Evolutionary conservation across 108 stramenopile species (phyloP).

Genomic region (Skeletonema marinoi): DNA sequence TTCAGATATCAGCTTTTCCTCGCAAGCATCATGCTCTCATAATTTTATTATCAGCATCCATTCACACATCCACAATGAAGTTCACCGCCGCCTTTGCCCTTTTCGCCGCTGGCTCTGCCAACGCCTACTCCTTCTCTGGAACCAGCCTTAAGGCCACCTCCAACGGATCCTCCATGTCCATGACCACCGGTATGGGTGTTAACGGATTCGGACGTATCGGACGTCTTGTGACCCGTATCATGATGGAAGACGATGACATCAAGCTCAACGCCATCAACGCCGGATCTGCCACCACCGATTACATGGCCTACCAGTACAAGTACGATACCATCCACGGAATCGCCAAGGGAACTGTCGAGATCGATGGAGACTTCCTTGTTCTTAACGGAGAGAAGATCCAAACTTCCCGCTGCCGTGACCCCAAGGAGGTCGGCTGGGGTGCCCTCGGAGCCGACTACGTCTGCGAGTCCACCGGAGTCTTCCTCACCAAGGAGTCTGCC

Average conservation of each 20-base stretch:
- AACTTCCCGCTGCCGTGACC: slow-evolving; percentile 95
- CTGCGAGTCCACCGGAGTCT: slow-evolving; percentile 99
- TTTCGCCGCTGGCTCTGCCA: slow-evolving; percentile 75
- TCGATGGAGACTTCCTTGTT: slow-evolving; percentile 97
- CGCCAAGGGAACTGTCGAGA: slow-evolving; percentile 95
- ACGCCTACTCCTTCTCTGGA: slow-evolving; percentile 86
- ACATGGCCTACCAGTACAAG: slow-evolving; percentile 99
- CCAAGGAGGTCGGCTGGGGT: slow-evolving; percentile 96
- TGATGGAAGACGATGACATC: slow-evolving; percentile 91
- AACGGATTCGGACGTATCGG: slow-evolving; percentile 99
- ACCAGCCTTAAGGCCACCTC: slow-evolving; percentile 70
- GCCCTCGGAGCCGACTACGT: slow-evolving; percentile 96
- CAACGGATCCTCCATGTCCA: slow-evolving; percentile 81
- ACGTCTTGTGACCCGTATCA: slow-evolving; percentile 98
- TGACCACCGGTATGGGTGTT: slow-evolving; percentile 91
- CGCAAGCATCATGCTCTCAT: not conserved
- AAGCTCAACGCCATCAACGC: slow-evolving; percentile 96
- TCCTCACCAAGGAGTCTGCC: slow-evolving; percentile 96
- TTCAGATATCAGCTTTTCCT: not conserved
- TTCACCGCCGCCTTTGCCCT: slow-evolving; percentile 73
- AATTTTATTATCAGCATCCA: not conserved
- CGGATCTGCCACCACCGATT: slow-evolving; percentile 95
- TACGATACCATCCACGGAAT: slow-evolving; percentile 99
- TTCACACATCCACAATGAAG: slow-evolving; percentile 64
- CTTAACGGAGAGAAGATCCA: slow-evolving; percentile 94